These are phyloP conservation scores for Colletotrichum gigasporum DNA, from an alignment of 2,329 filamentous ascomycete species.

Conservation along the genomic window DNA sequence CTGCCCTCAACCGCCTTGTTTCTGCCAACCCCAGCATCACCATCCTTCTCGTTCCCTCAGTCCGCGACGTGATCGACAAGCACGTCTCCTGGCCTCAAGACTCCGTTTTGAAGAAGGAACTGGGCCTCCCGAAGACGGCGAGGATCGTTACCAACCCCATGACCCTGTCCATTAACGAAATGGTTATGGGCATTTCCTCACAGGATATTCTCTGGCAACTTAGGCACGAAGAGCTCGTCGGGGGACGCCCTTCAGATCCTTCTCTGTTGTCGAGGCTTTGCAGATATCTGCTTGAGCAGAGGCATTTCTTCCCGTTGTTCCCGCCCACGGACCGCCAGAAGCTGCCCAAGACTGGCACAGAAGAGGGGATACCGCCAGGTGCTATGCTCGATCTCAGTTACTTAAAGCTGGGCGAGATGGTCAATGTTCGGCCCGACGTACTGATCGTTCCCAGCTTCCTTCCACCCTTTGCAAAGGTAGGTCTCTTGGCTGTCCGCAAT, in stretches of 20 bases:
- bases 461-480: slow-evolving; percentile 87
- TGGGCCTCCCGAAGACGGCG: slow-evolving; percentile 80
- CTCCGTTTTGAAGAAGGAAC: slow-evolving; percentile 71
- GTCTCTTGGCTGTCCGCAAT: slow-evolving; percentile 33
- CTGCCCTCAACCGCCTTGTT: slow-evolving; percentile 75
- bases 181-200: slow-evolving; percentile 80
- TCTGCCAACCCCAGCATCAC: slow-evolving; percentile 78
- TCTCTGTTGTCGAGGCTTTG: slow-evolving; percentile 77
- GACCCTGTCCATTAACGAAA: slow-evolving; percentile 88
- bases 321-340: slow-evolving; percentile 77
- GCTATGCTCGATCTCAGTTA: slow-evolving; percentile 86
- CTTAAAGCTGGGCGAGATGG: slow-evolving; percentile 89
- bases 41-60: slow-evolving; percentile 84
- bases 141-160: slow-evolving; percentile 90
- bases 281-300: slow-evolving; percentile 84
- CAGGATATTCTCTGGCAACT: slow-evolving; percentile 89
- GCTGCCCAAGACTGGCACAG: slow-evolving; percentile 71
- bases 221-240: slow-evolving; percentile 75
- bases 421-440: slow-evolving; percentile 85
- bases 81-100: slow-evolving; percentile 86
- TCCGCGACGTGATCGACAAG: slow-evolving; percentile 82
- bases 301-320: slow-evolving; percentile 91
- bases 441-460: slow-evolving; percentile 84
- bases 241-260: slow-evolving; percentile 62
- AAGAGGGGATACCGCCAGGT: slow-evolving; percentile 71